Percentiles rank a stretch among this genome's conserved stretches.
These are phyloP conservation scores for Candida quercuum DNA, from an alignment of 805 yeast genomes.

Conservation along the genomic window DNA sequence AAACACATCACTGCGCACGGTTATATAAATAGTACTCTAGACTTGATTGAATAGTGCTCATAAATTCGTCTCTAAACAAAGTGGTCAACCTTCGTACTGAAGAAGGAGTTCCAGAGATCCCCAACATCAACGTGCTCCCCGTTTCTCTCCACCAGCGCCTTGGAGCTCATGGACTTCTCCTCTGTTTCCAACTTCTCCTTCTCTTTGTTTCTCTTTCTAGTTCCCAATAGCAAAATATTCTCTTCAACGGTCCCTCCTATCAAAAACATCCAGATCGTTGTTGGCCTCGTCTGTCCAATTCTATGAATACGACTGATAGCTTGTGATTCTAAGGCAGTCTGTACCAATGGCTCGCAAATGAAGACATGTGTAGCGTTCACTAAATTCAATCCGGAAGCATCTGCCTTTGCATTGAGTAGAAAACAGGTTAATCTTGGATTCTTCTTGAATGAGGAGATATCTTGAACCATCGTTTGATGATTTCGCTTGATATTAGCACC, in stretches of 20 bases:
- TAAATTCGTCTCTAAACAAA: too few relatives aligned
- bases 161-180: constrained; percentile 48
- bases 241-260: constrained; percentile 86
- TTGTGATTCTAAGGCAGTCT: constrained; percentile 81
- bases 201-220: constrained; percentile 47
- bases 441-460: constrained; percentile 56
- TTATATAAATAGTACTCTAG: too few relatives aligned
- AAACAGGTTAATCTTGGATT: constrained; percentile 71
- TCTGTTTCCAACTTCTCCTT: constrained; percentile 42
- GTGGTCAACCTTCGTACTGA: constrained; percentile 23
- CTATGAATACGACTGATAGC: constrained; percentile 90
- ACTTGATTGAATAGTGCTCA: too few relatives aligned
- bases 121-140: constrained; percentile 56
- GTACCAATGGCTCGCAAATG: constrained; percentile 87
- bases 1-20: too few relatives aligned
- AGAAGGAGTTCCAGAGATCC: constrained; percentile 62
- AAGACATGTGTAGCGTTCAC: constrained; percentile 91
- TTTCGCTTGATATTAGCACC: too few relatives aligned
- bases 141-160: constrained; percentile 40
- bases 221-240: constrained; percentile 65
- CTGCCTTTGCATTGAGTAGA: constrained; percentile 75
- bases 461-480: constrained; percentile 9
- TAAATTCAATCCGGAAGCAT: constrained; percentile 86
- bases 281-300: constrained; percentile 78
- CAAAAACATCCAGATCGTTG: constrained; percentile 90